Evolutionary conservation across 331 rosid species (phyloP), one percentile per base, ranked within the genome.

Genomic region (Phaseolus coccineus): DNA sequence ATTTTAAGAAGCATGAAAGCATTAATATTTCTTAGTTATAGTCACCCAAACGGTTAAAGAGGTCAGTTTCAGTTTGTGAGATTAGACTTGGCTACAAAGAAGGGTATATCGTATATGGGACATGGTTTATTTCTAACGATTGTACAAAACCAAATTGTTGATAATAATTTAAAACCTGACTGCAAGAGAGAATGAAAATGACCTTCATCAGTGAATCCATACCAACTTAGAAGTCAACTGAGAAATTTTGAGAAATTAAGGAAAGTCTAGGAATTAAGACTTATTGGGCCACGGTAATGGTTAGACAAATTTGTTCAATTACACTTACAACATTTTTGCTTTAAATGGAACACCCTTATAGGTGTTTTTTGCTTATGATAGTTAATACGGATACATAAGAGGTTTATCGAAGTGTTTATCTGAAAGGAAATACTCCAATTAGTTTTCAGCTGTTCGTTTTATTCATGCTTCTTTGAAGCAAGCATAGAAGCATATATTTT

Each of bases 401-500:
- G 56, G 57, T 33, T 55, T 77, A 71, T 63, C 58, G 6, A 25
- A n/a, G 42, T 58, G 73, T 61, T 59, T 59, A 71, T 50, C 22
- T 69, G 77, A 67, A 65, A 13, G 56, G 57, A 82, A 55, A 56
- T 75, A 52, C 11, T 35, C 16, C 74, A 46, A 62, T 39, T 31
- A 65, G 84, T 53, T 70, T 64, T 55, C 27, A 76, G 69, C 8
- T 37, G 35, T 59, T 65, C n/a, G 77, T 62, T 66, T 57, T 42
- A 64, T 68, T 73, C 30, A 69, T 74, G 65, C 31, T 81, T 53
- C 63, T 78, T 56, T 31, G 80, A 71, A 71, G 58, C 77, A 77
- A 87, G 55, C 87, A 74, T 78, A 81, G 74, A 77, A 87, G 55
- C 87, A 74, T 78, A 81, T 74, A 85, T 28, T 6, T 75, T 77